phyloP scores from a whole-genome alignment of 768 basidiomycete species.

The Mycena alexandri region DNA sequence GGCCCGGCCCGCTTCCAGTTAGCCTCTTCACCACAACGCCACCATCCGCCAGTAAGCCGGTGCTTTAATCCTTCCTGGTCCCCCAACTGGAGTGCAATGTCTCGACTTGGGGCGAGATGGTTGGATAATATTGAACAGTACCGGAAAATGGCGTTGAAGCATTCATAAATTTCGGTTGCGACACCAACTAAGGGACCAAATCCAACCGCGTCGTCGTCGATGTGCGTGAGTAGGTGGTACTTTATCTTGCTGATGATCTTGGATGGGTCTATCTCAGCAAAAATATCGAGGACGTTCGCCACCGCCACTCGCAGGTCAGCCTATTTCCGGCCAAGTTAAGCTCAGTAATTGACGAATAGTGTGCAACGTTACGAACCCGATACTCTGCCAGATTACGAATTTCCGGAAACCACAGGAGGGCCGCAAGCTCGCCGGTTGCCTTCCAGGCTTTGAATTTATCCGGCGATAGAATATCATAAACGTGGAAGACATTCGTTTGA shows the following conservation, averaged over 20 bases:
- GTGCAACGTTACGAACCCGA: slow-evolving; percentile 38
- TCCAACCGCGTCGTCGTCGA: not conserved
- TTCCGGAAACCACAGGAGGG: slow-evolving; percentile 45
- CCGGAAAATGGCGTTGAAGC: slow-evolving; percentile 9
- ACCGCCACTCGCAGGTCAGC: slow-evolving; percentile 4
- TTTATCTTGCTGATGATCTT: slow-evolving; percentile 8
- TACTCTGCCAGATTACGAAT: slow-evolving; percentile 42
- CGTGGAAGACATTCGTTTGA: slow-evolving; percentile 43
- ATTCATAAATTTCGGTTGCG: slow-evolving; percentile 12
- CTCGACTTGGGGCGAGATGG: no score
- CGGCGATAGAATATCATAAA: slow-evolving; percentile 39
- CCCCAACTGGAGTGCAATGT: slow-evolving; percentile 17
- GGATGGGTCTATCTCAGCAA: slow-evolving; percentile 8
- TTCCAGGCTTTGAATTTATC: slow-evolving; percentile 42
- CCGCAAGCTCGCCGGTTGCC: slow-evolving; percentile 34
- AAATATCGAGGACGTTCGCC: slow-evolving; percentile 10
- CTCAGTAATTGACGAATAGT: no score
- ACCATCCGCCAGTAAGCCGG: slow-evolving; percentile 17
- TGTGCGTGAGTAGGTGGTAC: slow-evolving; percentile 9
- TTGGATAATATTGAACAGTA: slow-evolving; percentile 14
- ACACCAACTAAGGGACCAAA: slow-evolving; percentile 12
- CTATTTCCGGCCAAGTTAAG: no score
- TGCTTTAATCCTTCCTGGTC: slow-evolving; percentile 23
- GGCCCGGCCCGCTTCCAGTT: slow-evolving; percentile 2
- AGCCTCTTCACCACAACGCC: not conserved